Percentiles rank a stretch among this genome's conserved stretches.
These are phyloP conservation scores for Saccharomycopsis sp. DNA, from an alignment of 805 yeast genomes.

Conservation along the genomic window DNA sequence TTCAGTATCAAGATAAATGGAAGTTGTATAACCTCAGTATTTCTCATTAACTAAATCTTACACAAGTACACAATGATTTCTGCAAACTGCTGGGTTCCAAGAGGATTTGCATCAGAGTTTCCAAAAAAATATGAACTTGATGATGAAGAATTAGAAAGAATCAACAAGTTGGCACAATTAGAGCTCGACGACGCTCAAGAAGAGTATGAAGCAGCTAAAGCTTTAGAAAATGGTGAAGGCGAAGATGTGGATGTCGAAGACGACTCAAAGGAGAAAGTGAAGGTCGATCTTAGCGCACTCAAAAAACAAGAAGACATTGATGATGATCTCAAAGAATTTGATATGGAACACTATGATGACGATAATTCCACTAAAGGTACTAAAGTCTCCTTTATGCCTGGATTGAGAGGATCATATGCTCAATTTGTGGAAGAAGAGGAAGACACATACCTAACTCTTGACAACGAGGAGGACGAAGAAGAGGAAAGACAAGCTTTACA, in stretches of 20 bases:
- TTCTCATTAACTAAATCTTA: too few relatives aligned
- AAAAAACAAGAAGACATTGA: constrained; percentile 57
- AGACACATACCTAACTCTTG: constrained; percentile 55
- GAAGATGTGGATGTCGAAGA: constrained; percentile 26
- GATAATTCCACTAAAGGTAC: constrained; percentile 48
- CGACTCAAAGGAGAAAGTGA: constrained; percentile 16
- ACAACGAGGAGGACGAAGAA: constrained; percentile 48
- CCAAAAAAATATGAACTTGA: constrained; percentile 84
- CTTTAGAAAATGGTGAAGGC: constrained; percentile 28
- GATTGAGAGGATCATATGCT: constrained; percentile 51
- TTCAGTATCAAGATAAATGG: too few relatives aligned
- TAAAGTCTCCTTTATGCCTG: constrained; percentile 63
- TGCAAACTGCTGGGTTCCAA: constrained; percentile 91
- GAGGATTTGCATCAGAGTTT: constrained; percentile 89
- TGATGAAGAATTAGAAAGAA: constrained; percentile 90
- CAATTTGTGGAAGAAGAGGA: constrained; percentile 34
- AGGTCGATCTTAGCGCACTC: constrained; percentile 25
- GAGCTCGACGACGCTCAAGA: constrained; percentile 72
- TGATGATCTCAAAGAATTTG: constrained; percentile 83
- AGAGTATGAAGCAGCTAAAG: constrained; percentile 46
- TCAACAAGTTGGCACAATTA: constrained; percentile 75
- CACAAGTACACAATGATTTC: constrained; percentile 78
- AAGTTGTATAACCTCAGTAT: too few relatives aligned
- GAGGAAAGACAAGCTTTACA: constrained; percentile 83
- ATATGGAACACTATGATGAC: constrained; percentile 77